These are phyloP conservation scores for Pascua guehoae DNA, from an alignment of 1,284 basidiomycete genomes.

Conservation along the genomic window DNA sequence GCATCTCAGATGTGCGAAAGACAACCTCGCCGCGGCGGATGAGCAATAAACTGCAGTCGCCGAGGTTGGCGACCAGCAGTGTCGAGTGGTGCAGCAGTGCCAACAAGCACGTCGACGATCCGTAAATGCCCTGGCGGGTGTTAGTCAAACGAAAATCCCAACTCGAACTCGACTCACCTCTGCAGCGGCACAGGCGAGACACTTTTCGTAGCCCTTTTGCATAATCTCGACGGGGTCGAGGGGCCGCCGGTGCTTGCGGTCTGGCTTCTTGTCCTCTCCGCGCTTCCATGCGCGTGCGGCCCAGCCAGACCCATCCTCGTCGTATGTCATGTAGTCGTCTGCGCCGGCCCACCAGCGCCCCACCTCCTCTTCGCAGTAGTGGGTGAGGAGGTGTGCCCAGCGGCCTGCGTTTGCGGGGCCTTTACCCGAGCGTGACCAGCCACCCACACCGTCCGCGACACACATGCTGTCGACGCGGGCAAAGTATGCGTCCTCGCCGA, in stretches of 20 bases:
- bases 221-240: constrained; percentile 58
- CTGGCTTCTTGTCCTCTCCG: background rate
- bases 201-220: constrained; percentile 58
- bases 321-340: constrained; percentile 28
- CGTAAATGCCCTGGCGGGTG: constrained; percentile 53
- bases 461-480: constrained; percentile 44
- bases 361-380: constrained; percentile 45
- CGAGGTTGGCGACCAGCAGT: constrained; percentile 83
- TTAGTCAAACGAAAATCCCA: background rate
- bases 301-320: constrained; percentile 16
- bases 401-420: constrained; percentile 43
- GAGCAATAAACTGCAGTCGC: constrained; percentile 85
- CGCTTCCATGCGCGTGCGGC: constrained; percentile 21
- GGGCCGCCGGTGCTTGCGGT: constrained; percentile 18
- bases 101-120: constrained; percentile 57
- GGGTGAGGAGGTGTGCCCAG: constrained; percentile 45
- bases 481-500: constrained; percentile 51
- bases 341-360: constrained; percentile 40
- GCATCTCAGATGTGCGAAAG: constrained; percentile 90
- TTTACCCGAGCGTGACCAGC: constrained; percentile 40
- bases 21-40: constrained; percentile 72
- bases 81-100: constrained; percentile 65
- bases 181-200: constrained; percentile 48
- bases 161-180: constrained; percentile 43
- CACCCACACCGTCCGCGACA: constrained; percentile 50